Percentiles rank a stretch among this genome's conserved stretches.
Evolutionary conservation across 2,329 filamentous ascomycete genomes (phyloP).

Genomic region (Monosporascus sp.): DNA sequence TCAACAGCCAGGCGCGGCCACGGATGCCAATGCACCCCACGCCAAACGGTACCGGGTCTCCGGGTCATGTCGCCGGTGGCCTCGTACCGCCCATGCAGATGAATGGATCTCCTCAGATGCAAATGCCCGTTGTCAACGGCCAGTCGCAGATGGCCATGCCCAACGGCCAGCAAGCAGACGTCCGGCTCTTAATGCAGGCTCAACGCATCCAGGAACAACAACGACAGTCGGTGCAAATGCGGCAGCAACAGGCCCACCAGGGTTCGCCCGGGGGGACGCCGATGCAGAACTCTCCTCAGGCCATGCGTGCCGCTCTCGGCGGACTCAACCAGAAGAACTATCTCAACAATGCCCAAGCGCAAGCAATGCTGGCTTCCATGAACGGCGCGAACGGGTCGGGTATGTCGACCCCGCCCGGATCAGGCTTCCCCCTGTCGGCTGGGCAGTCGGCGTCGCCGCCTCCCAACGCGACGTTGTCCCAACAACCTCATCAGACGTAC

Average conservation of each 20-base stretch:
- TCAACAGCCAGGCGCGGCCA: conserved; percentile 41
- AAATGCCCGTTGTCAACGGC: conserved; percentile 56
- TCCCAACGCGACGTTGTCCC: conserved; percentile 34
- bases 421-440: conserved; percentile 41
- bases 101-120: conserved; percentile 63
- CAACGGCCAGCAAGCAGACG: conserved; percentile 40
- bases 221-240: conserved; percentile 45
- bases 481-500: conserved; percentile 41
- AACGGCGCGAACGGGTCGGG: conserved; percentile 37
- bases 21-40: conserved; percentile 52
- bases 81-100: conserved; percentile 53
- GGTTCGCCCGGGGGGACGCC: conserved; percentile 33
- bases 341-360: conserved; percentile 44
- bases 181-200: conserved; percentile 56
- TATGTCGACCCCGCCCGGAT: conserved; percentile 39
- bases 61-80: conserved; percentile 45
- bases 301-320: conserved; percentile 37
- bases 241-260: conserved; percentile 30
- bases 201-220: conserved; percentile 64
- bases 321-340: conserved; percentile 48
- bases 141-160: conserved; percentile 57
- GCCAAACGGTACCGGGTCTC: conserved; percentile 42
- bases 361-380: conserved; percentile 45
- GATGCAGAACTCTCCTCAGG: conserved; percentile 36
- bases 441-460: conserved; percentile 42